phyloP scores from a whole-genome alignment of 108 stramenopile species.

The Schizochytrium sp. region DNA sequence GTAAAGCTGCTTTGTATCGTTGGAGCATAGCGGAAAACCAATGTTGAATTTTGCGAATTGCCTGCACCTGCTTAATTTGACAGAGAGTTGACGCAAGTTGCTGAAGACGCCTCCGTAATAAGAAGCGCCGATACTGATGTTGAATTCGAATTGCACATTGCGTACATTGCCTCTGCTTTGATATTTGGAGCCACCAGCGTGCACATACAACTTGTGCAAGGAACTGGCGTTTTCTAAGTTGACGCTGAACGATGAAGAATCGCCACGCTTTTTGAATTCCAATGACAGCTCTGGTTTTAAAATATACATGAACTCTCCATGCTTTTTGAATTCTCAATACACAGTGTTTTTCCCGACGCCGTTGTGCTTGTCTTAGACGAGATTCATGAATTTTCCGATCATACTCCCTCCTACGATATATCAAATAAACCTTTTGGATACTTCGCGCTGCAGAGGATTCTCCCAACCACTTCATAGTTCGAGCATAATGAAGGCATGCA shows the following conservation, averaged over 20 bases:
- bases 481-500: not conserved
- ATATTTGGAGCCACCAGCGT: not conserved
- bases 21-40: too few relatives aligned
- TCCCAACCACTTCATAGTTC: not conserved
- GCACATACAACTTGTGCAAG: not conserved
- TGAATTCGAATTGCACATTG: too few relatives aligned
- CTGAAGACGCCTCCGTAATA: too few relatives aligned
- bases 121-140: too few relatives aligned
- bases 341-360: not conserved
- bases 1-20: too few relatives aligned
- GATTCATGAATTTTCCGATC: not conserved
- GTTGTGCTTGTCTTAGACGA: not conserved
- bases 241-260: not conserved
- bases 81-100: too few relatives aligned
- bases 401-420: not conserved
- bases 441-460: not conserved
- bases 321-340: not conserved
- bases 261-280: not conserved
- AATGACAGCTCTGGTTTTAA: too few relatives aligned
- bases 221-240: not conserved
- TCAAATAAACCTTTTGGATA: not conserved
- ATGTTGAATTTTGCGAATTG: too few relatives aligned
- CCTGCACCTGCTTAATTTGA: too few relatives aligned
- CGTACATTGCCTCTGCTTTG: too few relatives aligned
- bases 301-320: too few relatives aligned